Evolutionary conservation across 768 basidiomycete genomes (phyloP), one percentile per base, ranked within the genome.

Genomic region (Termitomyces sp.): DNA sequence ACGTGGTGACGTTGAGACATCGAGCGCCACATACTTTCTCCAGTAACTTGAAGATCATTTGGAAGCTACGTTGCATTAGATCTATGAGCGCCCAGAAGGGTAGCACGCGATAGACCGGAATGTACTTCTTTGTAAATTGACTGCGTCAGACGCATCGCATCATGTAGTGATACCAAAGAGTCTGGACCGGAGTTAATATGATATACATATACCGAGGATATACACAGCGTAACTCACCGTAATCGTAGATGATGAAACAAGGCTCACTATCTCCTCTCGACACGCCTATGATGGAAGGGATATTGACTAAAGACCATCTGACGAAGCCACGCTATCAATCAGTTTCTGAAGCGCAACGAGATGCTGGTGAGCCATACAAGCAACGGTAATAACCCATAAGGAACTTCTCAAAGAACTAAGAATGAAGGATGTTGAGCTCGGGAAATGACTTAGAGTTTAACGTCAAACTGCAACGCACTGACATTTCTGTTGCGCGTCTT

Each of bases 381-480:
- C 58, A 59, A 55, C 54, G 58, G 31, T 59, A 59, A 42, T 59
- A 59, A 30, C 53, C 39, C 58, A 59, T 59, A 4, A 59, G 53
- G 37, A 59, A 59, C n/a, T 50, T 59, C 42, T 55, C 58, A 44
- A 59, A 59, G 15, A 50, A 59, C 58, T 59, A 22, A 11, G 4
- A 9, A 46, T 37, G 30, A 39, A 46, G 18, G 4, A 36, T n/a
- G 16, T 27, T 37, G 4, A 13, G 45, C 30, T 15, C 42, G 24
- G 27, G 16, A 53, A 6, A 37, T 18, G 37, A 27, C 15, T 24
- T 22, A 36, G 11, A 46, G 34, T 31, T 37, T 13, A 12, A 37
- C 30, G 20, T n/a, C 36, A 24, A 47, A 39, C 9, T 22, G 20
- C 6, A 27, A 44, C 30, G n/a, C 39, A 33, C 54, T 33, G 55